Evolutionary conservation across 441 rosid species (phyloP), one percentile per base, ranked within the genome.

Genomic region (Sinapis alba): DNA sequence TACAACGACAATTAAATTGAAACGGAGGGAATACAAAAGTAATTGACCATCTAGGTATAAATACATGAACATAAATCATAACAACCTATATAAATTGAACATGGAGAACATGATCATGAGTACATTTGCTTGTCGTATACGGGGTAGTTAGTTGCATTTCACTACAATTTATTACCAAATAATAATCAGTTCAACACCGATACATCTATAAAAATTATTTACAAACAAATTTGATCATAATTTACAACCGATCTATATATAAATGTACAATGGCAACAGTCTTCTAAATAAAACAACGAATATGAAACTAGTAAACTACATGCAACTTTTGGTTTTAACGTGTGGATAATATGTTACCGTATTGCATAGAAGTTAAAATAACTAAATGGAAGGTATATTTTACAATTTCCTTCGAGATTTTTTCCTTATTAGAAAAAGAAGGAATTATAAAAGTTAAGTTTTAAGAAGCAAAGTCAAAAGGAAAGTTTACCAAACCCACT

Each of bases 401-500:
- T 15, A 60, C 16, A 43, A 59, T 19, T 19, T 59, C 61, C 23
- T 27, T 71, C 21, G 19, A n/a, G 23, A 27, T 10, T 62, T 61
- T 60, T 27, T 5, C 2, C 20, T 16, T 21, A 1, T 20, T 27
- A 65, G 10, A 27, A 38, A 59, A 64, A 53, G 20, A 65, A 41
- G 41, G 20, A 34, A 34, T 23, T 60, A 3, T 15, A 34, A 16
- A 47, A 36, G 0, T 32, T 32, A 50, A 53, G 1, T 53, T 62
- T 23, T 16, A 50, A 71, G n/a, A 4, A 57, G 8, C 67, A 65
- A 58, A 36, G 73, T 65, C 68, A 45, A 70, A 64, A 65, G 72
- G 80, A 65, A 71, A 77, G 80, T 65, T 45, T 41, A 77, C 80
- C 76, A 50, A 77, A 59, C 80, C 76, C 72, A 71, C 68, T 69